These are phyloP conservation scores for Scorias spongiosa DNA, from an alignment of 2,329 filamentous ascomycete species.

Conservation along the genomic window DNA sequence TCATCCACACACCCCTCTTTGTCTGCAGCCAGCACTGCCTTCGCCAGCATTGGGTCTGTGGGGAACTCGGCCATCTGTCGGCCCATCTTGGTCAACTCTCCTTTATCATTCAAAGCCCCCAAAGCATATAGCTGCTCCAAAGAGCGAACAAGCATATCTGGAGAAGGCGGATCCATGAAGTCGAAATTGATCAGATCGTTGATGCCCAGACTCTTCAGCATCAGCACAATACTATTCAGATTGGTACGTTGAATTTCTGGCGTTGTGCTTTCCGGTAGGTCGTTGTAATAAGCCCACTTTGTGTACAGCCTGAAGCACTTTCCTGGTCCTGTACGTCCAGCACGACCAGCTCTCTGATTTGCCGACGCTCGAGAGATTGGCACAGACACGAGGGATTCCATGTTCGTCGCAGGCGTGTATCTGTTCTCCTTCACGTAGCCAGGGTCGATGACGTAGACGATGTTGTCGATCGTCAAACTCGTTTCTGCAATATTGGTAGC, in stretches of 20 bases:
- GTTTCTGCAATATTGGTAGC: conserved; percentile 98
- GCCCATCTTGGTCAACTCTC: conserved; percentile 78
- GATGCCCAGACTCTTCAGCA: conserved; percentile 80
- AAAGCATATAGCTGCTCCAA: conserved; percentile 85
- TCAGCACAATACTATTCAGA: conserved; percentile 66
- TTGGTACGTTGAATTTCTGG: conserved; percentile 90
- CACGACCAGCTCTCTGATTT: conserved; percentile 83
- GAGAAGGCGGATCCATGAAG: conserved; percentile 86
- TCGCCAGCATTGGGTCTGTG: conserved; percentile 79
- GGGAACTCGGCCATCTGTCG: conserved; percentile 94
- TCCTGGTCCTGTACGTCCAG: conserved; percentile 79
- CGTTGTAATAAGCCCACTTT: conserved; percentile 74
- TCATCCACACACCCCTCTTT: conserved; percentile 89
- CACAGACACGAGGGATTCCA: conserved; percentile 81
- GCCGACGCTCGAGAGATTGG: conserved; percentile 85
- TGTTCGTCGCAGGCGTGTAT: conserved; percentile 80
- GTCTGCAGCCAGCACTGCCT: conserved; percentile 74
- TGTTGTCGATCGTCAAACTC: conserved; percentile 85
- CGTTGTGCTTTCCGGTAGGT: conserved; percentile 80
- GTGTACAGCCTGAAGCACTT: conserved; percentile 92
- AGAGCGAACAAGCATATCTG: conserved; percentile 75
- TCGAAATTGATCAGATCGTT: conserved; percentile 88
- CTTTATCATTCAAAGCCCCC: conserved; percentile 74
- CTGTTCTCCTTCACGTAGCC: conserved; percentile 93
- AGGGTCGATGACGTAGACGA: conserved; percentile 89